These are phyloP conservation scores for Acmispon strigosus DNA, from an alignment of 306 rosid genomes.

Conservation along the genomic window DNA sequence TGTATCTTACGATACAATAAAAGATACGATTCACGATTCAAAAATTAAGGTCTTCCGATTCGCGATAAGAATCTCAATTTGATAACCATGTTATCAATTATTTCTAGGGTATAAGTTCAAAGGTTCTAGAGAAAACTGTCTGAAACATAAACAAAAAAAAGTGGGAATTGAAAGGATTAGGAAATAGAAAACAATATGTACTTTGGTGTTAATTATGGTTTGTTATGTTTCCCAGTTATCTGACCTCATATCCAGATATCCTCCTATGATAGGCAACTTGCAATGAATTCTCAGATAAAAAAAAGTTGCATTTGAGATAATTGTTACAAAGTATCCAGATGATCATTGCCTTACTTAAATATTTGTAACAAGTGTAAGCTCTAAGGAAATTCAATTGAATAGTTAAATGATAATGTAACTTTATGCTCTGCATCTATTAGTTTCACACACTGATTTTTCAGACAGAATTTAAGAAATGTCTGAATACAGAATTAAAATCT, in stretches of 20 bases:
- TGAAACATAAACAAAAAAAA: neutral
- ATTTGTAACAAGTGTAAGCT: neutral
- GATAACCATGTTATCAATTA: neutral
- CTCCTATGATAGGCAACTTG: no score
- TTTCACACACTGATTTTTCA: neutral
- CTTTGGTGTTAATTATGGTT: no score
- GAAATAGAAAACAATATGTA: neutral
- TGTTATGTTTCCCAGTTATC: no score
- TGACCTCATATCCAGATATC: neutral
- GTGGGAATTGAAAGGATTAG: neutral
- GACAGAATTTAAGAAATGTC: neutral
- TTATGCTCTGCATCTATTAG: neutral
- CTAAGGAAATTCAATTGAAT: neutral
- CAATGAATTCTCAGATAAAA: no score
- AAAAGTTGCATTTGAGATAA: no score
- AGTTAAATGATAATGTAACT: slow-evolving; percentile 6
- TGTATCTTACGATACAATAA: no score
- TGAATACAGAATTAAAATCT: neutral
- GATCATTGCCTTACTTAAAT: no score
- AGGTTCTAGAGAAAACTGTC: neutral
- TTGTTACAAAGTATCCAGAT: no score
- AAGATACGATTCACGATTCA: no score
- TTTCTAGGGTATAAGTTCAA: neutral
- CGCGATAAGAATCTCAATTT: no score
- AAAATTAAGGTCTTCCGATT: no score